Evolutionary conservation across 2,329 filamentous ascomycete genomes (phyloP), one percentile per base, ranked within the genome.

Genomic region (Chrysoporthe austroafricana): DNA sequence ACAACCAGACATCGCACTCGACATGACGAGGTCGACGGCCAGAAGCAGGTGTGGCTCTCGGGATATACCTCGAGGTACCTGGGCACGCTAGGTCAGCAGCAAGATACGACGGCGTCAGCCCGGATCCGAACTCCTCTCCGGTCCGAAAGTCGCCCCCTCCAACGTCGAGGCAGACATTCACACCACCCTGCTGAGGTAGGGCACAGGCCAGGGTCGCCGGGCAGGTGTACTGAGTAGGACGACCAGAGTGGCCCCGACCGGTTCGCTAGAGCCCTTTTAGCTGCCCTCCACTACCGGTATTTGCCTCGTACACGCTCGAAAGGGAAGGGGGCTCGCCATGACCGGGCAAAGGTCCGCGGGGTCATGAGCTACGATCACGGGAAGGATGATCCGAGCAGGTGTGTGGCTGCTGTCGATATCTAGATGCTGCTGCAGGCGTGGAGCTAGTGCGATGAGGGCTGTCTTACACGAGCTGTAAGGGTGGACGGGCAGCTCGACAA

Each of bases 311-410:
- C 62, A 46, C 11, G 42, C 62, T 58, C 43, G 62, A 64, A 64
- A 6, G 42, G 16, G 52, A 36, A 50, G 50, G 48, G 18, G 11
- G 16, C 34, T 39, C 14, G 42, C 21, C n/a, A 8, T 32, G 42
- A 39, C 58, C 39, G 52, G 32, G 58, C 58, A 43, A 62, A 62
- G 16, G n/a, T 26, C n/a, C 52, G 36, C 43, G n/a, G 32, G 64
- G 67, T 69, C 64, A 69, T 63, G 62, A 54, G 67, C 60, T 59
- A 52, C 67, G 48, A 67, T 69, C 67, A 64, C 63, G 61, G 63
- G 67, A 58, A 62, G 56, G 50, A 32, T 56, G 52, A 62, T 62
- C 57, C 57, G 67, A 58, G 26, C 60, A 39, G 67, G 64, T 69
- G 61, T 58, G 61, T 58, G 58, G 57, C 64, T 62, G 36, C 18